Evolutionary conservation across 139 green algal genomes (phyloP).

Genomic region (Coelastrella sp.): DNA sequence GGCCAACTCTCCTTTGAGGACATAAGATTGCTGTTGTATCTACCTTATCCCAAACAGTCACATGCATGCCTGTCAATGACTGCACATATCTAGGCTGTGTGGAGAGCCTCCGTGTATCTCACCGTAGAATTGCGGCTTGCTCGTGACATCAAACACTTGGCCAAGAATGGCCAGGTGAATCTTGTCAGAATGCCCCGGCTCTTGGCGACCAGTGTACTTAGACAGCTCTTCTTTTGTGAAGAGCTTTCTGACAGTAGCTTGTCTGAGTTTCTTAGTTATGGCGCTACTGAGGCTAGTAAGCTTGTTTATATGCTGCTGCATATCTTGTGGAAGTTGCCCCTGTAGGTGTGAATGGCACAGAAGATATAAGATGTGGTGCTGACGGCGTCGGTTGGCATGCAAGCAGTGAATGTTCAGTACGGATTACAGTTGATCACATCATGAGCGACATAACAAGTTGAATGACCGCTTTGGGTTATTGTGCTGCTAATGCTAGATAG

Average conservation of each 20-base stretch:
- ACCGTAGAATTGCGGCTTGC: constrained; percentile 66
- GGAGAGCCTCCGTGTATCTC: constrained; percentile 5
- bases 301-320: neutral
- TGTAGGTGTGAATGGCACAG: too few species aligned
- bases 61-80: neutral
- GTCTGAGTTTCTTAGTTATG: neutral
- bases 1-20: too few species aligned
- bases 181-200: constrained; percentile 25
- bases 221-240: constrained; percentile 63
- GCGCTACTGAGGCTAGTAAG: neutral
- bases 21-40: too few species aligned
- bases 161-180: constrained; percentile 77
- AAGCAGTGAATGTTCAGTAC: too few species aligned
- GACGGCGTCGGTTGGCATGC: too few species aligned
- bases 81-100: neutral
- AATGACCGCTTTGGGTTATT: too few species aligned
- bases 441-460: too few species aligned
- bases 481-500: too few species aligned
- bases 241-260: constrained; percentile 21
- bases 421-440: too few species aligned
- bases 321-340: neutral
- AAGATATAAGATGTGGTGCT: too few species aligned
- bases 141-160: constrained; percentile 80
- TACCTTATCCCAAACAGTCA: too few species aligned
- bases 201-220: constrained; percentile 42